Evolutionary conservation across 306 rosid species (phyloP), one percentile per base, ranked within the genome.

Genomic region (Inga oerstediana): DNA sequence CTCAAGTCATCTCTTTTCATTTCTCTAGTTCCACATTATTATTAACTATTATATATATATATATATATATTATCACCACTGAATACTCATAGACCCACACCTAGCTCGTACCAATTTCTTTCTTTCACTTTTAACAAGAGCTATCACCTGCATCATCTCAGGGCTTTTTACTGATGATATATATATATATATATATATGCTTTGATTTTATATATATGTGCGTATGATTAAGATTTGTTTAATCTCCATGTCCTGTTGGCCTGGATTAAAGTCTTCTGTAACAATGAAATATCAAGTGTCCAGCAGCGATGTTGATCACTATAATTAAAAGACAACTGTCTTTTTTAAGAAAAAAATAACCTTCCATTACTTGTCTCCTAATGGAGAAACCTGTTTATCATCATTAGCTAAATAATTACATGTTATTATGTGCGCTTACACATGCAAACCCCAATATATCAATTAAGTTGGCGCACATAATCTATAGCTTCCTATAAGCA

Each of bases 251-350:
- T 73, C 79, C 44, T 58, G 49, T 69, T 58, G 49, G 73, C 69
- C 67, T 20, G 65, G 10, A 58, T 83, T 75, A 81, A 70, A n/a
- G 52, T 70, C 52, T 51, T 19, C 8, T 41, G 43, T 44, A 66
- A 75, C 87, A 46, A 76, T 34, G 83, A 78, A 90, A 88, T 39
- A 39, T 82, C 88, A 39, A 80, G 72, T 22, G 77, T 49, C 81
- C 56, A 82, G 75, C 78, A 73, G 61, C 78, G 45, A 24, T 72
- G 65, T 72, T 79, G 51, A 81, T 84, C 80, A 67, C 79, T 82
- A 82, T 83, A 58, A 32, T 52, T 85, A 52, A 79, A 75, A 75
- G 84, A 88, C 93, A 86, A 73, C 86, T 88, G 89, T 85, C 83
- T 74, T 74, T 82, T 74, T 82, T 80, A 74, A 80, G 78, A 85